These are phyloP conservation scores for Cadophora sp. DNA, from an alignment of 2,329 filamentous ascomycete species.

Conservation along the genomic window DNA sequence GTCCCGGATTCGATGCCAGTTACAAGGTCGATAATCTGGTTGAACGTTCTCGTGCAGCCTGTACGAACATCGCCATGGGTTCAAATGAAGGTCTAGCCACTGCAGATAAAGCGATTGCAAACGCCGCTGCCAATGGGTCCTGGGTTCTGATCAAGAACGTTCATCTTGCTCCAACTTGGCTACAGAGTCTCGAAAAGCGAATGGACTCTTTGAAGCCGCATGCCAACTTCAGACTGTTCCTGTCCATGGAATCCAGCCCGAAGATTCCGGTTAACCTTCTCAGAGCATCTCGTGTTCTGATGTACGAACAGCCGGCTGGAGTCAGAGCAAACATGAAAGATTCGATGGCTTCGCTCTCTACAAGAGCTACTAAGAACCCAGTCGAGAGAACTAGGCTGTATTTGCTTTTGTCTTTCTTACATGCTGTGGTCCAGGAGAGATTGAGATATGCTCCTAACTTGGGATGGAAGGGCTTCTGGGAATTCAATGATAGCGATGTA, in stretches of 20 bases:
- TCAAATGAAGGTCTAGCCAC: slow-evolving; percentile 92
- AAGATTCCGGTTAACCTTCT: slow-evolving; percentile 98
- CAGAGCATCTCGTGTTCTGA: slow-evolving; percentile 89
- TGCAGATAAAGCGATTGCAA: slow-evolving; percentile 93
- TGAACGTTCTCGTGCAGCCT: slow-evolving; percentile 79
- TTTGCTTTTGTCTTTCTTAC: slow-evolving; percentile 89
- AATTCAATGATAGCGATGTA: slow-evolving; percentile 99
- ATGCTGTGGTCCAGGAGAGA: slow-evolving; percentile 94
- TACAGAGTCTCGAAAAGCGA: slow-evolving; percentile 96
- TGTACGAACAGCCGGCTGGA: slow-evolving; percentile 98
- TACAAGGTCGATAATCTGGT: slow-evolving; percentile 99
- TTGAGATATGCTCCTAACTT: slow-evolving; percentile 91
- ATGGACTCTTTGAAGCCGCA: slow-evolving; percentile 96
- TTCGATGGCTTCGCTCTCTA: slow-evolving; percentile 82
- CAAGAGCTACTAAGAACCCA: slow-evolving; percentile 78
- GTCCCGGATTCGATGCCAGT: slow-evolving; percentile 95
- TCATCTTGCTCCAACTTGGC: slow-evolving; percentile 92
- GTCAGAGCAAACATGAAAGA: slow-evolving; percentile 99
- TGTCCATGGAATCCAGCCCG: slow-evolving; percentile 96
- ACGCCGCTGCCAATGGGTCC: slow-evolving; percentile 87
- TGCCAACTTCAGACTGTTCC: slow-evolving; percentile 89
- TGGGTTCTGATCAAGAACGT: slow-evolving; percentile 99
- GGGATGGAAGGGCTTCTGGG: slow-evolving; percentile 99
- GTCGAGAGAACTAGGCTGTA: slow-evolving; percentile 93
- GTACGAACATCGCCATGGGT: slow-evolving; percentile 98